These are phyloP conservation scores for Epichloe sylvatica DNA, from an alignment of 2,329 filamentous ascomycete species.

Conservation along the genomic window DNA sequence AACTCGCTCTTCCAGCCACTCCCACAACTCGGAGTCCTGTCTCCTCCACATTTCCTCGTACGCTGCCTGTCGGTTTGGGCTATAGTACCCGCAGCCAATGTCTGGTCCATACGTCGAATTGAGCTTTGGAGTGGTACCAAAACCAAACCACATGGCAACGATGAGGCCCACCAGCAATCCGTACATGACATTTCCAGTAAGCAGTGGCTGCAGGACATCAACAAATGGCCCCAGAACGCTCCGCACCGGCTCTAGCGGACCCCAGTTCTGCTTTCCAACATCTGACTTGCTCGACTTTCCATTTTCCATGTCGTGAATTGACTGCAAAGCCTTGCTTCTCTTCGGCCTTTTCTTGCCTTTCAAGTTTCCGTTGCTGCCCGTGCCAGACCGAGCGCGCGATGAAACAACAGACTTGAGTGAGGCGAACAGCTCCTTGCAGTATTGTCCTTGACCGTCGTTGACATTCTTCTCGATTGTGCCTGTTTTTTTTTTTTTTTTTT, in stretches of 20 bases:
- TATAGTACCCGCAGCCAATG: slow-evolving; percentile 18
- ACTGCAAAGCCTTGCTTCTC: slow-evolving; percentile 34
- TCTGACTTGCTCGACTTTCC: slow-evolving; percentile 27
- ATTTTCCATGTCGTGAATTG: slow-evolving; percentile 27
- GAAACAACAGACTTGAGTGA: slow-evolving; percentile 60
- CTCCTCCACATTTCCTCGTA: slow-evolving; percentile 89
- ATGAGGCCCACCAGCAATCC: slow-evolving; percentile 60
- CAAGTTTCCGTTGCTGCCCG: slow-evolving; percentile 28
- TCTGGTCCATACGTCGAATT: slow-evolving; percentile 22
- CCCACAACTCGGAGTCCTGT: slow-evolving; percentile 83
- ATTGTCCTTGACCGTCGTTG: slow-evolving; percentile 73
- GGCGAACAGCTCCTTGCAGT: slow-evolving; percentile 67
- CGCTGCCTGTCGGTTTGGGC: slow-evolving; percentile 57
- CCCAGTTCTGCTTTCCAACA: slow-evolving; percentile 47
- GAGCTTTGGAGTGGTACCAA: slow-evolving; percentile 33
- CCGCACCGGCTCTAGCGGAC: slow-evolving; percentile 65
- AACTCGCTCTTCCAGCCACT: slow-evolving; percentile 80
- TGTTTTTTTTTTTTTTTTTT: slow-evolving; percentile 20
- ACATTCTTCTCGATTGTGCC: slow-evolving; percentile 93
- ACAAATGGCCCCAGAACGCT: slow-evolving; percentile 54
- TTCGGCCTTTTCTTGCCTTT: slow-evolving; percentile 52
- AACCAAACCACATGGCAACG: slow-evolving; percentile 60
- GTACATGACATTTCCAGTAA: slow-evolving; percentile 66
- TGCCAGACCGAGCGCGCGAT: slow-evolving; percentile 41
- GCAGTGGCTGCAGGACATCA: slow-evolving; percentile 54